Evolutionary conservation across 768 basidiomycete species (phyloP).

Genomic region (Suillus weaverae): DNA sequence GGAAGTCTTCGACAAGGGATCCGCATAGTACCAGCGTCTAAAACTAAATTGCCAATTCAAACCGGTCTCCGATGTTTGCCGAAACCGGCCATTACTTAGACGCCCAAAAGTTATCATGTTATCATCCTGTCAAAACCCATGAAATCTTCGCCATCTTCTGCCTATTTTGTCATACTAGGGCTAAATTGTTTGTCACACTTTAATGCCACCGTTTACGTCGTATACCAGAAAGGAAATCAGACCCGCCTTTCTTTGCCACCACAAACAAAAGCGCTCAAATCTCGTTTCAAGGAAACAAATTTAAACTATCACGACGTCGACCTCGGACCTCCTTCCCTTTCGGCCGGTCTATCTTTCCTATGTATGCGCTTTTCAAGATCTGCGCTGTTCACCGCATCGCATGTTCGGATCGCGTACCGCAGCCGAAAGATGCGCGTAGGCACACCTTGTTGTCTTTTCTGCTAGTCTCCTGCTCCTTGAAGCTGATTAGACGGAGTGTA

Average conservation of each 20-base stretch:
- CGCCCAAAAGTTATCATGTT: not conserved
- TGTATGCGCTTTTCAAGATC: not conserved
- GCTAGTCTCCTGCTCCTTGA: not conserved
- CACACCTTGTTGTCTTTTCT: not conserved
- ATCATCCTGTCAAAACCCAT: not conserved
- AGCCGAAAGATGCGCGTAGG: not conserved
- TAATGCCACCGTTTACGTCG: too few relatives aligned
- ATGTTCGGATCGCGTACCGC: not conserved
- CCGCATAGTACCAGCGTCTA: constrained; percentile 2
- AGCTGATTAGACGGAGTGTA: not conserved
- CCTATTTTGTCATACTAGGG: too few relatives aligned
- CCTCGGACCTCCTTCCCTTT: too few relatives aligned
- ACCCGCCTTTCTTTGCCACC: not conserved
- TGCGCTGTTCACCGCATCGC: too few relatives aligned
- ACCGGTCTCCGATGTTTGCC: not conserved
- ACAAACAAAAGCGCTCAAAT: constrained; percentile 1
- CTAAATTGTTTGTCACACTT: too few relatives aligned
- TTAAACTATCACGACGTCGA: not conserved
- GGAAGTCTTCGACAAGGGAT: constrained; percentile 8
- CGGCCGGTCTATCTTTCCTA: not conserved
- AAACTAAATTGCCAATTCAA: not conserved
- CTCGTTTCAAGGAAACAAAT: too few relatives aligned
- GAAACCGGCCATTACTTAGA: not conserved
- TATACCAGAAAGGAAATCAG: not conserved
- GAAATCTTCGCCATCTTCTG: not conserved